These are phyloP conservation scores for Geotrichum armillariae DNA, from an alignment of 1,139 yeast genomes.

Conservation along the genomic window DNA sequence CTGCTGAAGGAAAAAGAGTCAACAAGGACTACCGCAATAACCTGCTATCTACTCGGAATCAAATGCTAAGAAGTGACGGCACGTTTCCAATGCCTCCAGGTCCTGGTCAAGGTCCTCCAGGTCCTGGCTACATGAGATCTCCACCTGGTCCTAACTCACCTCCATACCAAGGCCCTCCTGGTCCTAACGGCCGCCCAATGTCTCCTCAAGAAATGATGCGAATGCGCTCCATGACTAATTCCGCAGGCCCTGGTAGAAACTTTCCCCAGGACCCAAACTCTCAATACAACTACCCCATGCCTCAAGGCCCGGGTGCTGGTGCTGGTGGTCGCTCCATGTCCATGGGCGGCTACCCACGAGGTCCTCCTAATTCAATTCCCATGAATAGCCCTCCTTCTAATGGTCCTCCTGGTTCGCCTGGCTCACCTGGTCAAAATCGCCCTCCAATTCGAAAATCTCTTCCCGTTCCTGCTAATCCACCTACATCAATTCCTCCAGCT, in stretches of 20 bases:
- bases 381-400: background rate
- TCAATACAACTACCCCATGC: background rate
- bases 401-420: background rate
- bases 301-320: background rate
- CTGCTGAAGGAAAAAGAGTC: conserved; percentile 16
- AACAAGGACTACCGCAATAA: conserved; percentile 36
- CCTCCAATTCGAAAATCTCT: conserved; percentile 7
- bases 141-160: too few relatives aligned
- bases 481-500: background rate
- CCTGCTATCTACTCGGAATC: conserved; percentile 34
- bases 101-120: conserved; percentile 22
- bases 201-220: background rate
- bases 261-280: background rate
- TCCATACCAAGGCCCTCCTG: too few relatives aligned
- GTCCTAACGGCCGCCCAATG: background rate
- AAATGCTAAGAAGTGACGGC: conserved; percentile 31
- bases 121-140: conserved; percentile 19
- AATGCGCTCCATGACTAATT: conserved; percentile 4
- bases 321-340: conserved; percentile 16
- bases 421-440: background rate
- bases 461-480: background rate
- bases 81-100: conserved; percentile 20
- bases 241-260: background rate
- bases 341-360: conserved; percentile 13
- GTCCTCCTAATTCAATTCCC: conserved; percentile 2